Evolutionary conservation across 2,329 filamentous ascomycete species (phyloP), one percentile per base, ranked within the genome.

Genomic region (Allantophomopsis lycopodina): DNA sequence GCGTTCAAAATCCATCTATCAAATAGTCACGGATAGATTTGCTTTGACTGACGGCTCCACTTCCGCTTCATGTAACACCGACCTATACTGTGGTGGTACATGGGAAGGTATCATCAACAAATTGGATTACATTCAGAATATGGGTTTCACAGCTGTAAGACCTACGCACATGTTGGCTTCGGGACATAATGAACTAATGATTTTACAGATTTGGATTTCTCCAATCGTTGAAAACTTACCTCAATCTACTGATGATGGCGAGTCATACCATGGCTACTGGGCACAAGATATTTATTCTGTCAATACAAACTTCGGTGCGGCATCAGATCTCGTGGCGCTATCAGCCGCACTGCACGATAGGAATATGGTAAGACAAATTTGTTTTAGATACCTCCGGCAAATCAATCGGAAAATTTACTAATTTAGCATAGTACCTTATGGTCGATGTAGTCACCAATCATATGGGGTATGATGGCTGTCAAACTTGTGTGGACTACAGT

Each of bases 371-470:
- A 51, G 52, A 49, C 50, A 28, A n/a, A 10, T 28, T 8, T 4
- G 23, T 28, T 10, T 48, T 62, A 17, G 50, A 56, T 2, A 42
- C 15, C 16, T 36, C 13, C n/a, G 15, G 23, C 16, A 33, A 20
- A 21, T n/a, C 14, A 12, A 14, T 28, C 13, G 10, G 20, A 33
- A 34, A 40, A 11, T n/a, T 12, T 28, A 28, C 23, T 28, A 28
- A 28, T 12, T 10, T 8, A 10, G 11, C 28, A 28, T 15, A 41
- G 40, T 69, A 64, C 44, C 46, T 72, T 10, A 69, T 71, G 67
- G 58, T 69, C 35, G 68, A 71, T 44, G 60, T 67, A 2, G 66
- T 70, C 8, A 60, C 65, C 32, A 71, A 71, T 49, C 64, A 71
- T 41, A 60, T 64, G 57, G 61, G 53, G 21, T 51, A 48, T 37